Percentiles rank a stretch among this genome's conserved stretches.
These are phyloP conservation scores for Kwoniella bestiolae DNA, from an alignment of 768 basidiomycete species.

Conservation along the genomic window DNA sequence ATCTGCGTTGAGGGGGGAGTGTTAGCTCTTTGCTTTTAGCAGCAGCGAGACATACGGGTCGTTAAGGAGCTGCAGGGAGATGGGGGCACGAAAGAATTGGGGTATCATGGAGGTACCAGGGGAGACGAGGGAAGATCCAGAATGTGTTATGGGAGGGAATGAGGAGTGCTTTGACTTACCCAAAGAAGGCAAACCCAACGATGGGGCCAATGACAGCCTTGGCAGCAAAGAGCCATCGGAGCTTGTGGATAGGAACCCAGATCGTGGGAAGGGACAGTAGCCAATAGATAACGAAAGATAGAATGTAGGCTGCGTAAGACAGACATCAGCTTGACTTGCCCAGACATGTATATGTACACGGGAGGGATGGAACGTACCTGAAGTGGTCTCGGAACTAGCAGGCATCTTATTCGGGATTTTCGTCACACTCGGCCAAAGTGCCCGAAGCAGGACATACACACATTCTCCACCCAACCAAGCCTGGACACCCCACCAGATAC, in stretches of 20 bases:
- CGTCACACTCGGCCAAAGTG: slow-evolving; percentile 71
- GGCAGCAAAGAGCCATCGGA: slow-evolving; percentile 67
- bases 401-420: slow-evolving; percentile 67
- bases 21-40: no score
- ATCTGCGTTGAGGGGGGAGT: slow-evolving; percentile 40
- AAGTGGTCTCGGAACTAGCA: slow-evolving; percentile 72
- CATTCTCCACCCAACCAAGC: slow-evolving; percentile 81
- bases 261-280: slow-evolving; percentile 76
- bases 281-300: slow-evolving; percentile 88
- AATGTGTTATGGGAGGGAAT: no score
- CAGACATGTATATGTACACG: no score
- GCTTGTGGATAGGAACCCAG: slow-evolving; percentile 81
- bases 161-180: no score
- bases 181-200: slow-evolving; percentile 53
- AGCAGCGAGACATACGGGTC: no score
- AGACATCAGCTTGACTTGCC: no score
- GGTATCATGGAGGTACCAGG: no score
- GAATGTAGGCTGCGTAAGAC: slow-evolving; percentile 35
- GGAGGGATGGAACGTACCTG: slow-evolving; percentile 63
- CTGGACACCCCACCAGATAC: slow-evolving; percentile 57
- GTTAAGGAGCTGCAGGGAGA: no score
- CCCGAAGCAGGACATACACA: slow-evolving; percentile 71
- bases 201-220: slow-evolving; percentile 67
- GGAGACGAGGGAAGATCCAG: no score
- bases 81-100: no score